Base-by-base conservation (phyloP, 805 yeast species). In the Ascoidea tarda region DNA sequence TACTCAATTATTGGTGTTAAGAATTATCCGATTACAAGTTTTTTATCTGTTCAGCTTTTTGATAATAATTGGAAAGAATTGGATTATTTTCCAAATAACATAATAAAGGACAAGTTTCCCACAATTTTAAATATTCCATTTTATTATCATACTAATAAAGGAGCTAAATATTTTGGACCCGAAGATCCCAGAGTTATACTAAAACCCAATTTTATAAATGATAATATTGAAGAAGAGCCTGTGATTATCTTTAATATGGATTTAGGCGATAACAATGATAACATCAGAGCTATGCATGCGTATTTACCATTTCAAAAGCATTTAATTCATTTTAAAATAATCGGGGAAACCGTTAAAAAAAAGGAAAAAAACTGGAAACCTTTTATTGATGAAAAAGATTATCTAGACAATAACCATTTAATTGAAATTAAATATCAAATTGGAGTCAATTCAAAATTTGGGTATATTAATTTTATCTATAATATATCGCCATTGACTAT, bases 131-230 rank as follows among this genome's bases (percentile, higher is more conserved):
- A 68, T 6, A 59, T 68, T n/a, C 69, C 70, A 8, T 60, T 64
- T 47, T 55, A 57, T 46, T 55, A 56, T 33, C 58, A 51, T 42
- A 10, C 62, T 51, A 59, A 55, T 6, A 55, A 57, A n/a, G 14
- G 14, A 38, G 57, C 56, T 31, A 58, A 56, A 38, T 66, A 58
- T 52, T 56, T 66, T 50, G 75, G 75, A 0, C 69, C 74, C 1
- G 75, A 71, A 54, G 75, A 71, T 52, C 71, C 75, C 0, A 62
- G 72, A 16, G 54, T 71, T n/a, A 51, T 69, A 8, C 52, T 70
- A 10, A 65, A 67, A 6, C 60, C 57, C 38, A 66, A 67, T 47
- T 10, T 10, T 38, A 38, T 14, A 38, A 38, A 38, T 4, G 4
- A 38, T 38, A 10, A 38, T 38, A 10, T 10, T 38, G 8, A 8